Evolutionary conservation across 2,329 filamentous ascomycete species (phyloP).

Genomic region (Fusarium subtropicale): DNA sequence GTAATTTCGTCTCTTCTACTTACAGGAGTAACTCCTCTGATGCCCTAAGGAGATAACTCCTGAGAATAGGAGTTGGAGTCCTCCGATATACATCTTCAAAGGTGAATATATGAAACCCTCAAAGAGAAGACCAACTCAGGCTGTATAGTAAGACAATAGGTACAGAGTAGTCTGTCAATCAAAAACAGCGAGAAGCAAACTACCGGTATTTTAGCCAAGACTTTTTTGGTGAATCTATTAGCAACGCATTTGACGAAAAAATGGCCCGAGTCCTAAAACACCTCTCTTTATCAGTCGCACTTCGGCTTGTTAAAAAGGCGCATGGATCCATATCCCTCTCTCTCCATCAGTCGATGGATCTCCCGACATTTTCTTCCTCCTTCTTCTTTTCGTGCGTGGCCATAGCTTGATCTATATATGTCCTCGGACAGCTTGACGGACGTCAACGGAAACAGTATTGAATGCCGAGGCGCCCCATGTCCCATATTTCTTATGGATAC

Average conservation of each 20-base stretch:
- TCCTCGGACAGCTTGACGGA: conserved; percentile 7
- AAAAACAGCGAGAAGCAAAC: conserved; percentile 30
- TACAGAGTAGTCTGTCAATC: background rate
- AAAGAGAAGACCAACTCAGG: background rate
- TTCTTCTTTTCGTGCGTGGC: conserved; percentile 4
- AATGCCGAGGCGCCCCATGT: background rate
- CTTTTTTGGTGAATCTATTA: conserved; percentile 9
- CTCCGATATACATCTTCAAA: background rate
- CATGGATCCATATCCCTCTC: conserved; percentile 10
- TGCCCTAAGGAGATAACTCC: background rate
- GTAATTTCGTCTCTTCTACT: background rate
- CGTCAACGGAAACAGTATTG: conserved; percentile 3
- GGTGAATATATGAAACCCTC: background rate
- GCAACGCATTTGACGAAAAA: conserved; percentile 18
- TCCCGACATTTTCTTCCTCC: background rate
- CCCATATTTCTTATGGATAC: background rate
- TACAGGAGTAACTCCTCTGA: background rate
- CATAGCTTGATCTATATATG: conserved; percentile 19
- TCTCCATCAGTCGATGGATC: conserved; percentile 5
- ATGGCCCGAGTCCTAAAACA: conserved; percentile 21
- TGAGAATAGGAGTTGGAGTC: background rate
- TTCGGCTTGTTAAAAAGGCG: conserved; percentile 11
- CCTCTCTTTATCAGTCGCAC: background rate
- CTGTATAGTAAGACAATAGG: background rate
- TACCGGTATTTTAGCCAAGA: conserved; percentile 32